phyloP scores from a whole-genome alignment of 495 filamentous ascomycete species.

The Hypoxylon crocopeplum region DNA sequence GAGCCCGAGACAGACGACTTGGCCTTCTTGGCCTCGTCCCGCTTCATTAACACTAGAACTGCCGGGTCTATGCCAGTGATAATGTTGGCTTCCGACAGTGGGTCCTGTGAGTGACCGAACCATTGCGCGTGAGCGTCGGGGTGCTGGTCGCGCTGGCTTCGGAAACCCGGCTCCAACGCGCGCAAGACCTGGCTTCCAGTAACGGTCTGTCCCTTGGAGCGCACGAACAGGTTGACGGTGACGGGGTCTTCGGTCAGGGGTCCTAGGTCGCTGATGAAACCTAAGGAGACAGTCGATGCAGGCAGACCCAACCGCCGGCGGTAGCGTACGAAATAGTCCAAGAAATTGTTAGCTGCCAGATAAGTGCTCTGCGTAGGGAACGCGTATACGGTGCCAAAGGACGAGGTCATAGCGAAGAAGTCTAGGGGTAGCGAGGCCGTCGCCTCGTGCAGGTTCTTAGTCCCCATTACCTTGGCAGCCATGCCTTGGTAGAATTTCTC shows the following conservation, averaged over 20 bases:
- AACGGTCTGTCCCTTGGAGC: too few species aligned
- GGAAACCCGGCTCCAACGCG: too few species aligned
- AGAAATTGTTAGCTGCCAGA: constrained; percentile 60
- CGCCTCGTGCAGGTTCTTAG: constrained; percentile 53
- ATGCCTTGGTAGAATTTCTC: constrained; percentile 43
- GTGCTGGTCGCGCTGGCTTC: too few species aligned
- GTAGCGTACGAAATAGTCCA: constrained; percentile 50
- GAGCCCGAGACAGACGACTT: too few species aligned
- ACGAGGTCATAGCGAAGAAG: constrained; percentile 63
- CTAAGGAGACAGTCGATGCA: constrained; percentile 13
- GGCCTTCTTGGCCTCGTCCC: too few species aligned
- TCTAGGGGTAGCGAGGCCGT: constrained; percentile 47
- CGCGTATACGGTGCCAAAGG: constrained; percentile 55
- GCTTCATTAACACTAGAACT: too few species aligned
- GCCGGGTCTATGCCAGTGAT: constrained; percentile 39
- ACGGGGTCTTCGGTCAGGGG: constrained; percentile 9
- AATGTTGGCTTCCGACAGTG: constrained; percentile 36
- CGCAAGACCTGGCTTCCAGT: too few species aligned
- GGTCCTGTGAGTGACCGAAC: constrained; percentile 22
- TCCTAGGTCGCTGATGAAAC: constrained; percentile 10
- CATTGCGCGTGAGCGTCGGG: too few species aligned
- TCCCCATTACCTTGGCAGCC: constrained; percentile 49
- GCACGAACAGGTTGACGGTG: too few species aligned
- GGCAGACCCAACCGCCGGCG: constrained; percentile 40
- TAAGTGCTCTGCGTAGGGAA: constrained; percentile 59